Evolutionary conservation across 305 asterid genomes (phyloP), one percentile per base, ranked within the genome.

Genomic region (Ajuga reptans): DNA sequence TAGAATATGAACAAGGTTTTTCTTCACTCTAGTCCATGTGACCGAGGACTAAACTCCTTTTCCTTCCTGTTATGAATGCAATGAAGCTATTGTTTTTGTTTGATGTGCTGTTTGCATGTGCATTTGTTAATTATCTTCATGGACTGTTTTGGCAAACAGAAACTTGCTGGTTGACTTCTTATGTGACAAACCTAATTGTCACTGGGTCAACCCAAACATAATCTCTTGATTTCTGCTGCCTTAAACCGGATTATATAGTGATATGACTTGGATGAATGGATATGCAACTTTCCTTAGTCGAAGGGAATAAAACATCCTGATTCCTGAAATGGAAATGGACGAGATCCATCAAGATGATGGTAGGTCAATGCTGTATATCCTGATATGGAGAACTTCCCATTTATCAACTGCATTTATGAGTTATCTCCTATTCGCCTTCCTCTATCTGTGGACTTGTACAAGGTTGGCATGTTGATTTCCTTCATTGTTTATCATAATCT

Each of bases 1-100:
- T 87, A 58, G 96, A 88, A 71, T 94, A 91, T 64, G 99, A 91
- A 80, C 91, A 85, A 94, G 99, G 99, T 94, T 58, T 69, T 68
- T 36, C 59, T 60, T 46, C 24, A 59, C 51, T 74, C 73, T 27
- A 55, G 58, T 54, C 56, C 36, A 24, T 41, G 12, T 50, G 41
- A 31, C 50, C 46, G 16, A 54, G 39, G 56, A 36, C 34, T 17
- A 60, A 29, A 54, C 54, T 59, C 24, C 29, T 56, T 63, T 59
- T 12, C 39, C 31, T 55, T 53, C 18, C 52, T 69, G 33, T 59
- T 58, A 37, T 37, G 36, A 61, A 3, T 65, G 36, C 70, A 66
- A 7, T 63, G 5, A n/a, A 62, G 16, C 52, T 18, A 34, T 59
- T 42, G 36, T 34, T 72, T 21, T 71, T 64, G 58, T 49, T 53